Evolutionary conservation across 2,329 filamentous ascomycete species (phyloP).

Genomic region (Paracoccidioides brasiliensis): DNA sequence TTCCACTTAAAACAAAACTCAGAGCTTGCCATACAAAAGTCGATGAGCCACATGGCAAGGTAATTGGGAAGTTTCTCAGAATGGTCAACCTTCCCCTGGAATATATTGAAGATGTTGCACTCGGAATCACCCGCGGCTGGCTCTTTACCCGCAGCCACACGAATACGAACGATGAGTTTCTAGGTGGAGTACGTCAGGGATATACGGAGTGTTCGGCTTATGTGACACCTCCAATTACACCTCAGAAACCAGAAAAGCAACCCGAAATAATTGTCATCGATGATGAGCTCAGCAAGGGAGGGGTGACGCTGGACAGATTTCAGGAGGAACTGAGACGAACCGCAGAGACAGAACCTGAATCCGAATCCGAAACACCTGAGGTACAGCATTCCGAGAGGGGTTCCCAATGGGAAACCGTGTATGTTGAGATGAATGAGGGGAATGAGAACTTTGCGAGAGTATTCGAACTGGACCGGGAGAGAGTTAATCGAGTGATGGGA

Average conservation of each 20-base stretch:
- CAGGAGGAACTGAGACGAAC: background rate
- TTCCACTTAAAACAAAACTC: conserved; percentile 10
- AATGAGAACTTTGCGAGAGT: background rate
- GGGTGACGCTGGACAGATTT: background rate
- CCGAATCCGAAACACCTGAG: background rate
- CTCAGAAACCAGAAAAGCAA: background rate
- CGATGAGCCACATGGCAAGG: conserved; percentile 11
- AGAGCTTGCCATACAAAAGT: conserved; percentile 4
- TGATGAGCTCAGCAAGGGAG: background rate
- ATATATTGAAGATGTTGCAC: conserved; percentile 14
- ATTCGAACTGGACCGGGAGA: background rate
- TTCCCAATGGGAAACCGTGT: background rate
- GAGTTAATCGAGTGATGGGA: background rate
- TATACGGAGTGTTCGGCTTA: background rate
- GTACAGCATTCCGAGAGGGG: background rate
- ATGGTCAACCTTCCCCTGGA: conserved; percentile 13
- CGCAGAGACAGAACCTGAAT: background rate
- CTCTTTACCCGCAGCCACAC: conserved; percentile 7
- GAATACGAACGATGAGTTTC: conserved; percentile 7
- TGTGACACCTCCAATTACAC: background rate
- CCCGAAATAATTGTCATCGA: background rate
- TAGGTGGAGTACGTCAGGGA: conserved; percentile 6
- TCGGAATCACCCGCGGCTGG: conserved; percentile 15
- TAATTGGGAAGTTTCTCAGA: conserved; percentile 15
- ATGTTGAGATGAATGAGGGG: background rate